Base-by-base conservation (phyloP, 805 yeast genomes). In the Candida ulmi region DNA sequence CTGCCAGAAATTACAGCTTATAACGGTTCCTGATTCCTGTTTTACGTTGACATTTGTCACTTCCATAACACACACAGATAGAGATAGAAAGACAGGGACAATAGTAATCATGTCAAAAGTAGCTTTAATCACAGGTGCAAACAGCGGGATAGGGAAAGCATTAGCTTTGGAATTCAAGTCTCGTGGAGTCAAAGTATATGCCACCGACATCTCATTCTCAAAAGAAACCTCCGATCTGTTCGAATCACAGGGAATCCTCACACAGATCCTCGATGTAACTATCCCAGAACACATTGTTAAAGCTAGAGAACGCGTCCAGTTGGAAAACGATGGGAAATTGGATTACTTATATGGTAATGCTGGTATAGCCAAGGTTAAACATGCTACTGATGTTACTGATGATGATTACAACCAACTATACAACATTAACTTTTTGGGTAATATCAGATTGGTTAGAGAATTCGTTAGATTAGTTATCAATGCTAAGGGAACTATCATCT, bases 81-180 rank as follows among this genome's bases (percentile, higher is more conserved):
- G n/a, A n/a, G n/a, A n/a, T n/a, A n/a, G n/a, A n/a, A n/a, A n/a
- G n/a, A n/a, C n/a, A n/a, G n/a, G n/a, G n/a, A n/a, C n/a, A n/a
- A n/a, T n/a, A n/a, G n/a, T 21, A 31, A 37, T 21, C 31, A 36
- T 28, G 36, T 43, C 5, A 13, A 72, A 69, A 51, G 54, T 65
- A 11, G 84, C 78, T 4, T 63, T 79, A 23, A 73, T 78, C 16
- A 76, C 83, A 1, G 84, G 84, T 7, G 74, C 79, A 4, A 74
- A 81, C 1, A 66, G 76, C 0, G 83, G 84, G 11, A 78, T 78
- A 42, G 84, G 84, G 0, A 66, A 60, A 41, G 67, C 68, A 13
- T 50, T 76, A 6, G 65, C 76, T 6, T 48, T 60, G n/a, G 75
- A 72, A 46, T 61, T 78, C 35, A 63, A 68, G 21, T 47, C 51